Evolutionary conservation across 106 monocot species (phyloP).

Genomic region (Xerophyta viscosa): DNA sequence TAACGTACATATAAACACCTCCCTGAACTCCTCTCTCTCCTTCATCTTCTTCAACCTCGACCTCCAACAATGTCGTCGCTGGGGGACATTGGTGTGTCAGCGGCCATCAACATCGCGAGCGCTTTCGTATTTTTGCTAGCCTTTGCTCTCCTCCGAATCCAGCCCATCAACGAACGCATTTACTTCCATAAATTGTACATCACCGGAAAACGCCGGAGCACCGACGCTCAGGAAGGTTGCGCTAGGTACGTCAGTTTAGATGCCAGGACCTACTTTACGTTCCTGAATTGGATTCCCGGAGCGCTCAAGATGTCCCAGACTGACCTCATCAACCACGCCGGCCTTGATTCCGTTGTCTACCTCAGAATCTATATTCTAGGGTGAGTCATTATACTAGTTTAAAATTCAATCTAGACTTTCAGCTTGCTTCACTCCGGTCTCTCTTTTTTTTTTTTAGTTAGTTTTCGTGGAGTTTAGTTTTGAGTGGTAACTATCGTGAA

Average conservation of each 20-base stretch:
- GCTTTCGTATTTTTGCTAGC: constrained; percentile 69
- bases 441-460: too few species aligned
- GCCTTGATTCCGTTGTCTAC: constrained; percentile 81
- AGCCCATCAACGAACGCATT: constrained; percentile 75
- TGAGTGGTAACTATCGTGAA: too few species aligned
- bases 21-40: too few species aligned
- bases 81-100: constrained; percentile 76
- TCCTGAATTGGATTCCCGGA: constrained; percentile 84
- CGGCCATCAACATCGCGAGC: constrained; percentile 67
- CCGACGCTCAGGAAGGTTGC: constrained; percentile 21
- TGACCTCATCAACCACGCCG: constrained; percentile 77
- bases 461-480: too few species aligned
- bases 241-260: constrained; percentile 70
- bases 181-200: constrained; percentile 89
- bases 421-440: too few species aligned
- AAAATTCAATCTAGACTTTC: too few species aligned
- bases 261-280: constrained; percentile 52
- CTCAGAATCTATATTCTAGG: constrained; percentile 94
- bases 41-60: too few species aligned
- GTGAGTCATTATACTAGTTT: too few species aligned
- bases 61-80: constrained; percentile 55
- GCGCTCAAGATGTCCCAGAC: constrained; percentile 73
- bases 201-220: constrained; percentile 29
- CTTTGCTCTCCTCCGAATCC: constrained; percentile 73
- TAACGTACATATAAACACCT: too few species aligned